Base-by-base conservation (phyloP, 2,329 filamentous ascomycete genomes). In the Stagonosporopsis tanaceti region DNA sequence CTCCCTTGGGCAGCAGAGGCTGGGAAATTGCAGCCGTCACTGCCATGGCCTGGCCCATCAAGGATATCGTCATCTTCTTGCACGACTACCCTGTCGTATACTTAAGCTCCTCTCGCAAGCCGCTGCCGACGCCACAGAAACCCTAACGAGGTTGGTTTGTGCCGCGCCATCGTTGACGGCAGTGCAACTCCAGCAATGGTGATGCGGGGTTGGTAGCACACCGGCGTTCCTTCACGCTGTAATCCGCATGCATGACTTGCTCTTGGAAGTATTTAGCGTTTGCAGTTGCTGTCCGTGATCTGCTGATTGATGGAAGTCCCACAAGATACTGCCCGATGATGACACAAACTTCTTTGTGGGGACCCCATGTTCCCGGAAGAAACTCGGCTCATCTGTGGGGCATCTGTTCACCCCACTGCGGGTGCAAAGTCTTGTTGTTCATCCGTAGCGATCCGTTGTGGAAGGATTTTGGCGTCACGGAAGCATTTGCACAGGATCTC, bases 21-120 rank as follows among this genome's bases (percentile, higher is more conserved):
- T 34, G 37, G 30, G 38, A 39, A 37, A 38, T 42, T 37, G 47
- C 41, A 39, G 38, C 50, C 42, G 55, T 57, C 59, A 65, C 57
- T 47, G 45, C 32, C 47, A 22, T 34, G 45, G 37, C 24, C 34
- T 17, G 39, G 30, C 12, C 14, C 48, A 24, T 4, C 27, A 30
- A 61, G 64, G 57, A 60, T 64, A 72, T 70, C 67, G 61, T 73
- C 70, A 71, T 74, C 57, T 67, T 55, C 51, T 59, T 60, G 53
- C 47, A 34, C 52, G 60, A 47, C 44, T 35, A 53, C 60, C 59
- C 59, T 56, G 65, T 56, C 54, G 64, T 69, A 61, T 47, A 68
- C 61, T 64, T 68, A 72, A 73, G 67, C 70, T 67, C 62, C 65
- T 52, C 51, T 50, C 42, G 61, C 46, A 64, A 70, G 71, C 70